These are phyloP conservation scores for Saccharomyces pastorianus DNA, from an alignment of 1,139 yeast species.

Conservation along the genomic window DNA sequence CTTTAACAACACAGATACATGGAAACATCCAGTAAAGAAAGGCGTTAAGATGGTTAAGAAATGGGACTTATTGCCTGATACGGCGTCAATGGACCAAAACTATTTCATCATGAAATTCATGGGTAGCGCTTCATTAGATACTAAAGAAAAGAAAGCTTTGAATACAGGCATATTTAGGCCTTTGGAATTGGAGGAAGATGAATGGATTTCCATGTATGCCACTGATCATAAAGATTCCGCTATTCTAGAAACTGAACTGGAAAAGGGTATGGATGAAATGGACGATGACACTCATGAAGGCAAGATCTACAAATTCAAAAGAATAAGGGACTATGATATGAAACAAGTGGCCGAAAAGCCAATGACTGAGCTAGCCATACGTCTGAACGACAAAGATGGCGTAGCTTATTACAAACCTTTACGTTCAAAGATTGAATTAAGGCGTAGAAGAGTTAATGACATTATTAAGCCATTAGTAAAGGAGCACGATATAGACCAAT, in stretches of 20 bases:
- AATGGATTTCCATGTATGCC: constrained; percentile 73
- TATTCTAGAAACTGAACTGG: constrained; percentile 32
- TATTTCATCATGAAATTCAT: constrained; percentile 65
- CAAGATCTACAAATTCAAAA: constrained; percentile 48
- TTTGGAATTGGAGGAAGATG: constrained; percentile 63
- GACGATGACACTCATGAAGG: constrained; percentile 31
- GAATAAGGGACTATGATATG: constrained; percentile 76
- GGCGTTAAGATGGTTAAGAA: constrained; percentile 65
- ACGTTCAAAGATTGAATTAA: constrained; percentile 68
- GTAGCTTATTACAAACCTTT: constrained; percentile 72
- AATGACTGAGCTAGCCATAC: constrained; percentile 46
- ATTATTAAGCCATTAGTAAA: constrained; percentile 35
- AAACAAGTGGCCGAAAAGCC: constrained; percentile 44
- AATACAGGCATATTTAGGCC: constrained; percentile 68
- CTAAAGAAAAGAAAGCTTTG: constrained; percentile 40
- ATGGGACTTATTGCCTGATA: constrained; percentile 83
- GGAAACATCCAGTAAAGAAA: constrained; percentile 69
- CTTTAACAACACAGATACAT: constrained; percentile 39
- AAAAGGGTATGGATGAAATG: constrained; percentile 38
- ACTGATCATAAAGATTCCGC: constrained; percentile 45
- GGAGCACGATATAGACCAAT: constrained; percentile 36
- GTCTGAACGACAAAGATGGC: constrained; percentile 46
- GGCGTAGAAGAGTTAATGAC: constrained; percentile 68
- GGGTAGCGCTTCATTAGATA: constrained; percentile 65
- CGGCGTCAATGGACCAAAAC: constrained; percentile 75